Evolutionary conservation across 345 rosid genomes (phyloP).

Genomic region (Citrus hindsii): DNA sequence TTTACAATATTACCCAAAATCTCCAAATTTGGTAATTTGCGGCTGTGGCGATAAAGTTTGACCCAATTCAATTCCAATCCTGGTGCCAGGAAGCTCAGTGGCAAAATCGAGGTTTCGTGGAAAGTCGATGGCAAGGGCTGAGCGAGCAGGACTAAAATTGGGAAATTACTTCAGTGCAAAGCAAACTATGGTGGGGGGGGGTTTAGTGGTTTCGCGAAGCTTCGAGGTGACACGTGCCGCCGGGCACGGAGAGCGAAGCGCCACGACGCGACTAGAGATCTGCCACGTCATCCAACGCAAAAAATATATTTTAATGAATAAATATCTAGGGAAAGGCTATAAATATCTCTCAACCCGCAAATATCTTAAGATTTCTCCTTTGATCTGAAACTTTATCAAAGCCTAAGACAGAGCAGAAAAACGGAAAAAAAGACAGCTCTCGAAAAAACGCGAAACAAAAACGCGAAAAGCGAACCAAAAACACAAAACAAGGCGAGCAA

Average conservation of each 20-base stretch:
- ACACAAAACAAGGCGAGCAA: background rate
- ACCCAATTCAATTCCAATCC: background rate
- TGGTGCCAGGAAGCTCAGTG: background rate
- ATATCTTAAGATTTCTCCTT: rapidly evolving
- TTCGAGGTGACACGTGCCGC: constrained; percentile 17
- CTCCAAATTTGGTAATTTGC: background rate
- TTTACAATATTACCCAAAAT: background rate
- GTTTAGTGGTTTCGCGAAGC: constrained; percentile 18
- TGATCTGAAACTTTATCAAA: background rate
- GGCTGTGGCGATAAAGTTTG: background rate
- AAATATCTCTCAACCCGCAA: constrained; percentile 9
- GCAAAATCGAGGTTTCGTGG: background rate
- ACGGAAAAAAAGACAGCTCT: no score
- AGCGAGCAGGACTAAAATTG: background rate
- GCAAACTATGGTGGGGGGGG: background rate
- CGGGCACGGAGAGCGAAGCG: background rate
- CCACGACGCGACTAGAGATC: background rate
- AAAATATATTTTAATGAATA: background rate
- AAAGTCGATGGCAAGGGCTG: background rate
- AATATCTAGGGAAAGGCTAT: constrained; percentile 51
- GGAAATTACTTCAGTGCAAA: background rate
- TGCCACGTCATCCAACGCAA: constrained; percentile 10
- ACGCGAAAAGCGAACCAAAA: background rate
- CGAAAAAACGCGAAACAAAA: background rate
- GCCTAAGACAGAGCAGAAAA: no score